Base-by-base conservation (phyloP, 139 green algal genomes). In the Chlorella vulgaris region DNA sequence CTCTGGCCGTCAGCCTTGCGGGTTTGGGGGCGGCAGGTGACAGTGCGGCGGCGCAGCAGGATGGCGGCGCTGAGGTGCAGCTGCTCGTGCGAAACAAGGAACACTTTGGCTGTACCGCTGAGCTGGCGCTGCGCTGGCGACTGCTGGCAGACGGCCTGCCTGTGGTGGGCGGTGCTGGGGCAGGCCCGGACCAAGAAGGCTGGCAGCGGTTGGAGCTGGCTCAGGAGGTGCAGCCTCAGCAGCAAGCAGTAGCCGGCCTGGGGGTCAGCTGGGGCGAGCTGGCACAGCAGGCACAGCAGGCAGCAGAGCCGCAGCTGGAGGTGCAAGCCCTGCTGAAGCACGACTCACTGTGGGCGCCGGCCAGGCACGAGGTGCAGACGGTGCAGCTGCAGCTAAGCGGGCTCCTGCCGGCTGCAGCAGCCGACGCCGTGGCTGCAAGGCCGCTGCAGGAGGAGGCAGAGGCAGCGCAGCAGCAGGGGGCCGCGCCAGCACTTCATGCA, bases 91-190 rank as follows among this genome's bases (percentile, higher is more conserved):
- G 38, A 28, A 96, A 93, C 88, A 89, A 89, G 75, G 86, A 94
- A 40, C 86, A 88, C 81, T 94, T 96, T 40, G 38, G 38, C 26
- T 74, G 31, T 55, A 87, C 81, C 6, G 55, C 39, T 3, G 73
- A 83, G 33, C 42, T 97, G 47, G 40, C 28, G 39, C 79, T 96
- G 22, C 66, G 85, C 15, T 95, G 88, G 86, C 84, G 89, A 2
- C 38, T 94, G 61, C 51, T 94, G 55, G 68, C 88, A 33, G 89
- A 92, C 55, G 92, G 92, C 33, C 15, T 67, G 65, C 82, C 85
- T 2, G 68, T 86, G 65, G 24, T 31, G 4, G 62, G 62, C 40
- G 4, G 8, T 39, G 67, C 67, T 29, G 69, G n/a, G 24, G 43
- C n/a, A 76, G 28, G n/a, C 13, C 60, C 10, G 10, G 47, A 15